Base-by-base conservation (phyloP, 75 land plant genomes). In the Selaginella moellendorffii region DNA sequence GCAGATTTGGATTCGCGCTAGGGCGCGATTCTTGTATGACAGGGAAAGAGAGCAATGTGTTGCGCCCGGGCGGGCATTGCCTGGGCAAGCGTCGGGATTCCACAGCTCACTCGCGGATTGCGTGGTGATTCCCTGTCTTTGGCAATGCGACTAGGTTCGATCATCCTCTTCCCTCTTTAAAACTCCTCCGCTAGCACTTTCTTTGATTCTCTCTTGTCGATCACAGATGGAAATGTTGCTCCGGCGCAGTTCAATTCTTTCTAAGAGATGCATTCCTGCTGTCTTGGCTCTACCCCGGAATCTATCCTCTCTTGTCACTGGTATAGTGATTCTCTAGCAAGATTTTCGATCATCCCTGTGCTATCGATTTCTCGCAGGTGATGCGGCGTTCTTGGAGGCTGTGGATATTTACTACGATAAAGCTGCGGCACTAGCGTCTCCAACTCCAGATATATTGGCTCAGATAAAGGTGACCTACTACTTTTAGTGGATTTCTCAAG, bases 371-470 rank as follows among this genome's bases (percentile, higher is more conserved):
- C 9, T 24, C 5, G 8, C 9, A 21, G 59, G 59, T 9, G 59
- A 56, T 56, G 59, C 59, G 19, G 5, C 59, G 5, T 56, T 56
- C 24, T 24, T 56, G 19, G 59, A 56, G 24, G 19, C 59, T 2
- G 59, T 56, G 59, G 19, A 56, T 56, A 56, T 56, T 8, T 56
- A 56, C n/a, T 56, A 21, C 19, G 24, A 56, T 56, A 56, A 56
- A 25, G 59, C 59, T 21, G 59, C 59, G 5, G 59, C 59, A 9
- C 8, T 56, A 8, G 19, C 59, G 2, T 19, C 21, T 24, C 8
- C 24, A 8, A 25, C 21, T 8, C 59, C 59, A 8, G 59, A 25
- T 56, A 19, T 56, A 21, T n/a, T 56, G 8, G 19, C 59, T 56
- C 59, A 21, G 59, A 56, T 56, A 5, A 56, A 56, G n/a, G 59